Base-by-base conservation (phyloP, 2,329 filamentous ascomycete genomes). In the Thermoascus crustaceus region DNA sequence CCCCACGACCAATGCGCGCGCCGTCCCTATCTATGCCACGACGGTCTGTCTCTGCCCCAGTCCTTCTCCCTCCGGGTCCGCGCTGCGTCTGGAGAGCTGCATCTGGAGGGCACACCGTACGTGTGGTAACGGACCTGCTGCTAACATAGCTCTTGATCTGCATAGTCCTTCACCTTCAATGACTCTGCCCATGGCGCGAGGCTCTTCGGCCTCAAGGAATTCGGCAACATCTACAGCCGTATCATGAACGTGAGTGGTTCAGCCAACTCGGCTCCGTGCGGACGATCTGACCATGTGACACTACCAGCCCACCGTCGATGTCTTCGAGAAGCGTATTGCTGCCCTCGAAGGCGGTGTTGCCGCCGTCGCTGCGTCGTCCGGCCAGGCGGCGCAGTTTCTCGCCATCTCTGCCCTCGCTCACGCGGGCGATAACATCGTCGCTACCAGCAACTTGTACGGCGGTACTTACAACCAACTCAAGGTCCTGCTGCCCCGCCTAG, bases 401-500 rank as follows among this genome's bases (percentile, higher is more conserved):
- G 72, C 86, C 37, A 80, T 95, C 52, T 72, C 78, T 16, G 80
- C 87, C 5, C 78, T 96, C n/a, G 86, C 86, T 4, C 78, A 85
- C 42, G 75, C 79, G 0, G 89, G 89, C 31, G 88, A 95, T 70
- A 95, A 95, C 69, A 94, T 95, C 49, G 76, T 95, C 34, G 82
- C 85, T 8, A 94, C 89, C 5, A 80, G 81, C 33, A 94, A 93
- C 65, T 70, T 95, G 38, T 94, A 95, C 64, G 88, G 88, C 46
- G 88, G 88, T 58, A 95, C 89, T 10, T 95, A 94, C 71, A 95
- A 96, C 67, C 89, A 95, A 69, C 78, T 95, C 67, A 95, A 95
- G 68, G 87, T 95, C 30, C 75, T 86, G 47, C 71, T 95, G 37
- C 82, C 86, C 5, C 78, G 88, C n/a, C 66, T 94, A 30, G 89